phyloP scores from a whole-genome alignment of 2,329 filamentous ascomycete genomes.

The Pseudogymnoascus sp. region DNA sequence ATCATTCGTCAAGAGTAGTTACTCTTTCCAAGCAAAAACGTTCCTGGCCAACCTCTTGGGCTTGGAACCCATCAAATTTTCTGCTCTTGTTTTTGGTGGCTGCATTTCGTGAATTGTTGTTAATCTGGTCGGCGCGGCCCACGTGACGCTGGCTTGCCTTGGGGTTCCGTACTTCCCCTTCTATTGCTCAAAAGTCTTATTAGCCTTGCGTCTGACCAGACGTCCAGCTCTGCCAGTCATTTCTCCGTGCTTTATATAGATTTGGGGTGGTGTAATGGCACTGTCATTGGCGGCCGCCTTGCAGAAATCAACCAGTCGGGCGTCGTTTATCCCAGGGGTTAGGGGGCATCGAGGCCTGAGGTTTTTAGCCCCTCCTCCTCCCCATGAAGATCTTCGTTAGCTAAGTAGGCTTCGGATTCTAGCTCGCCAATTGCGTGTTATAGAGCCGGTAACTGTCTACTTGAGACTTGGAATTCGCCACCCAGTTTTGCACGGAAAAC shows the following conservation, averaged over 20 bases:
- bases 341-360: not conserved
- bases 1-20: not conserved
- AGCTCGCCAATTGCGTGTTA: not conserved
- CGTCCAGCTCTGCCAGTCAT: slow-evolving; percentile 6
- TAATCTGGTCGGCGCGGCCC: not conserved
- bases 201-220: not conserved
- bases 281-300: not conserved
- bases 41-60: not conserved
- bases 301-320: not conserved
- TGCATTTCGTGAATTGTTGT: not conserved
- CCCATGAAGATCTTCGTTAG: not conserved
- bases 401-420: not conserved
- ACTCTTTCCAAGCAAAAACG: not conserved
- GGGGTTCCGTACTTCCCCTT: not conserved
- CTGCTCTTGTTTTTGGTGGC: not conserved
- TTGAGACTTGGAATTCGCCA: not conserved
- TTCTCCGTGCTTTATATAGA: not conserved
- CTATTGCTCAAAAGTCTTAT: not conserved
- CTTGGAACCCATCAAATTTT: not conserved
- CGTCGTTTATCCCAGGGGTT: not conserved
- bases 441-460: not conserved
- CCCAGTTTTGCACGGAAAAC: not conserved
- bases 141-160: not conserved
- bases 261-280: not conserved
- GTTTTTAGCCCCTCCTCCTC: not conserved